Evolutionary conservation across 1,284 basidiomycete genomes (phyloP).

Genomic region (Cystobasidium sp.): DNA sequence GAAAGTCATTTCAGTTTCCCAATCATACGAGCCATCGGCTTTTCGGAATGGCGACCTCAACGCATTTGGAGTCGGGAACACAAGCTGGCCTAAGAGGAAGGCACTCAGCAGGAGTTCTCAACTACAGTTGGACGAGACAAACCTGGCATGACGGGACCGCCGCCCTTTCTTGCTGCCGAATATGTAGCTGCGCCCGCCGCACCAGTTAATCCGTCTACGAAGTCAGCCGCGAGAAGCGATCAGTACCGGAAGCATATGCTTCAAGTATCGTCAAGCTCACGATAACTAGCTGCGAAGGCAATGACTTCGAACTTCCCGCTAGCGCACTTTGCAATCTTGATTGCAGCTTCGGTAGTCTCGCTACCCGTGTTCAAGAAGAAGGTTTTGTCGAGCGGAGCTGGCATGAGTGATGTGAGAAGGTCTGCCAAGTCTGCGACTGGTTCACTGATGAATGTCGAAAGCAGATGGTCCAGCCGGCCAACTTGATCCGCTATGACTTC

Average conservation of each 20-base stretch:
- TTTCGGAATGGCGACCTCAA: slow-evolving; percentile 52
- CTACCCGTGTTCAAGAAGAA: slow-evolving; percentile 54
- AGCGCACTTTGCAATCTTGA: slow-evolving; percentile 56
- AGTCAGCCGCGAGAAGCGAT: background rate
- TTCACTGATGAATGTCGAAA: slow-evolving; percentile 53
- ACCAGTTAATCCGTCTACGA: slow-evolving; percentile 53
- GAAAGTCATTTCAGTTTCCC: slow-evolving; percentile 55
- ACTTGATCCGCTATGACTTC: slow-evolving; percentile 49
- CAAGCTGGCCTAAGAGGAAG: slow-evolving; percentile 8
- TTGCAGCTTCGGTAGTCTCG: slow-evolving; percentile 54
- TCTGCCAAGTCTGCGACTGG: slow-evolving; percentile 53
- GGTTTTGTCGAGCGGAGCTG: slow-evolving; percentile 50
- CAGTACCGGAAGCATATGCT: background rate
- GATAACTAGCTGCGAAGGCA: slow-evolving; percentile 37
- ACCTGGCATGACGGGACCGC: slow-evolving; percentile 51
- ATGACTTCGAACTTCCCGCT: slow-evolving; percentile 55
- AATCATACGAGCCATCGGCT: slow-evolving; percentile 54
- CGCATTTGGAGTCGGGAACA: slow-evolving; percentile 30
- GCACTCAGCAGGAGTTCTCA: background rate
- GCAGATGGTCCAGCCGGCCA: slow-evolving; percentile 54
- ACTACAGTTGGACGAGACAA: background rate
- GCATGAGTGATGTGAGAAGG: slow-evolving; percentile 49
- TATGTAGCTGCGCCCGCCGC: slow-evolving; percentile 54
- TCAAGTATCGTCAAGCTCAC: slow-evolving; percentile 31
- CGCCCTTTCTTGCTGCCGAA: slow-evolving; percentile 52